Conservation (phyloP, 179 eudicot species). For the Carnegiea gigantea region DNA sequence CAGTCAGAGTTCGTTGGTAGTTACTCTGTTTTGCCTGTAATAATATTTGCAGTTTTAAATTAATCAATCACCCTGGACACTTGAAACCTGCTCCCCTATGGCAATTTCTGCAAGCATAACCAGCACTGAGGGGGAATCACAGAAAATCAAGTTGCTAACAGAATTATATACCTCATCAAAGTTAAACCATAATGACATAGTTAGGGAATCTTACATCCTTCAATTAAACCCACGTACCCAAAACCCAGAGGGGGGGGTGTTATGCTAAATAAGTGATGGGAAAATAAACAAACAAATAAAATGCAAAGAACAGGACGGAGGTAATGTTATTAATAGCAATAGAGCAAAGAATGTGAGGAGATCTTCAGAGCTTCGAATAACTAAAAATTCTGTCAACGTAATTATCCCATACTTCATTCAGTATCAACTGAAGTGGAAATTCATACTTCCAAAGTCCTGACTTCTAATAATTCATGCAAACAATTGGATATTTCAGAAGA, state of each 20-base stretch:
- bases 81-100: neutral
- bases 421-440: neutral
- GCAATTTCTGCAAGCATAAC: neutral
- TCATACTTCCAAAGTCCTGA: neutral
- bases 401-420: neutral
- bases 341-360: neutral
- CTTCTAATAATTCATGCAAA: neutral
- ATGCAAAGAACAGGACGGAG: neutral
- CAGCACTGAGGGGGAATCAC: neutral
- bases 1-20: conserved; percentile 77
- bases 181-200: neutral
- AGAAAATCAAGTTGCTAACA: neutral
- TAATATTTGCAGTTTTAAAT: neutral
- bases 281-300: too few relatives aligned
- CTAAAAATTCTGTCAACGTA: neutral
- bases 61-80: neutral
- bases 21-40: conserved; percentile 62
- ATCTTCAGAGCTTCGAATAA: conserved; percentile 1
- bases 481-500: neutral
- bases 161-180: neutral
- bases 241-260: neutral
- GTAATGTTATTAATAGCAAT: neutral
- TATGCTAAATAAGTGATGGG: neutral
- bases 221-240: neutral
- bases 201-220: neutral